Evolutionary conservation across 345 rosid genomes (phyloP).

Genomic region (Gossypium turneri): DNA sequence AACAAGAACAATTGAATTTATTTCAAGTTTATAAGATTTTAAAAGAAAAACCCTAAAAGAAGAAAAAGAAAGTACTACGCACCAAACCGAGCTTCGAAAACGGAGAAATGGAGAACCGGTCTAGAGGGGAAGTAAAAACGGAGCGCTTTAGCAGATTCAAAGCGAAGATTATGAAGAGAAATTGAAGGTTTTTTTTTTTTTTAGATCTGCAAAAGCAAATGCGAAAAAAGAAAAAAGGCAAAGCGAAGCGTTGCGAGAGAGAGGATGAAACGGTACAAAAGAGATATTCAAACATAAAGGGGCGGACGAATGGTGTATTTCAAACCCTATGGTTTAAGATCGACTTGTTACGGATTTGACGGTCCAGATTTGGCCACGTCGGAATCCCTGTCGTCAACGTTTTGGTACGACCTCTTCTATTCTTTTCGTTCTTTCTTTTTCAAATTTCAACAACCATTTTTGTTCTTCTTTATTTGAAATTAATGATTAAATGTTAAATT

Average conservation of each 20-base stretch:
- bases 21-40: constrained; percentile 9
- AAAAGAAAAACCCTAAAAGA: background rate
- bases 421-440: constrained; percentile 12
- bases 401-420: background rate
- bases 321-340: constrained; percentile 47
- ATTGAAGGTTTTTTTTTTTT: background rate
- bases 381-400: constrained; percentile 34
- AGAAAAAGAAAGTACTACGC: constrained; percentile 9
- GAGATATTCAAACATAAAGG: constrained; percentile 53
- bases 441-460: constrained; percentile 9
- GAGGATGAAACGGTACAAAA: constrained; percentile 34
- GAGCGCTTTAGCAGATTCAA: constrained; percentile 42
- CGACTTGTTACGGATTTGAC: constrained; percentile 22
- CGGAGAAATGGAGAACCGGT: constrained; percentile 11
- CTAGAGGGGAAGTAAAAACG: constrained; percentile 14
- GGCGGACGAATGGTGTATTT: constrained; percentile 47
- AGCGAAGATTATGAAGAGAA: constrained; percentile 12
- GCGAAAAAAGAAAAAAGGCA: background rate
- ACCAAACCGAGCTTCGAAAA: constrained; percentile 38
- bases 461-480: background rate
- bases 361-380: constrained; percentile 25
- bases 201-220: constrained; percentile 27
- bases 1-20: constrained; percentile 16
- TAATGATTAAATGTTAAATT: background rate
- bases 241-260: constrained; percentile 12